Evolutionary conservation across 257 asterid genomes (phyloP), one percentile per base, ranked within the genome.

Genomic region (Verbascum thapsus): DNA sequence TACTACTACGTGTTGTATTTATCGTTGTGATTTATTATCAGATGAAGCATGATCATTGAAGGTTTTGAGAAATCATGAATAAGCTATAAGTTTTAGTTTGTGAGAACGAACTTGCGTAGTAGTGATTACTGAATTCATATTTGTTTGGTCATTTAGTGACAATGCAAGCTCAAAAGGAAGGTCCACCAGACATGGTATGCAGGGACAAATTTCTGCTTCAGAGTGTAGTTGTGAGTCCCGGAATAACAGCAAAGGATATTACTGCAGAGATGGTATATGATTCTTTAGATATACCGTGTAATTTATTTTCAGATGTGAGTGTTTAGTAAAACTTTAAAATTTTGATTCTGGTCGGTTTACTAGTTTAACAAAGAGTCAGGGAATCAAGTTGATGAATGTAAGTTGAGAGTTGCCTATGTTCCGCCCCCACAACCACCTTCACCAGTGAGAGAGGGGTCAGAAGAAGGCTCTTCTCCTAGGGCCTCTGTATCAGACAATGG

Each of bases 161-260:
- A 19, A 92, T 92, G 99, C 99, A 92, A 87, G 97, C 96, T 20
- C 99, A 92, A 63, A 92, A 89, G 78, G 99, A 92, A 75, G 85
- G 94, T 73, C 99, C 97, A 10, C 66, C 72, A 3, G 99, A 92
- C 73, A 74, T 88, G 95, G 88, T 79, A 71, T 92, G 99, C 94
- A 87, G 83, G 89, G 99, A 92, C 64, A 92, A 92, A 71, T 92
- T 92, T 81, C 89, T 92, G 40, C 96, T 92, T 48, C 99, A 92
- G 72, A 64, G 94, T 44, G 97, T 72, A 12, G 81, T 81, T 45
- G 85, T 80, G 34, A 72, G 63, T 63, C 76, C 88, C 10, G 87
- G 94, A 74, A 69, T 74, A 48, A 58, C 77, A 13, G 75, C 85
- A 7, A 89, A 89, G 83, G 99, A 89, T 78, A 68, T 92, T 3